phyloP scores from a whole-genome alignment of 177 flowering plant species.

The Telopea speciosissima region DNA sequence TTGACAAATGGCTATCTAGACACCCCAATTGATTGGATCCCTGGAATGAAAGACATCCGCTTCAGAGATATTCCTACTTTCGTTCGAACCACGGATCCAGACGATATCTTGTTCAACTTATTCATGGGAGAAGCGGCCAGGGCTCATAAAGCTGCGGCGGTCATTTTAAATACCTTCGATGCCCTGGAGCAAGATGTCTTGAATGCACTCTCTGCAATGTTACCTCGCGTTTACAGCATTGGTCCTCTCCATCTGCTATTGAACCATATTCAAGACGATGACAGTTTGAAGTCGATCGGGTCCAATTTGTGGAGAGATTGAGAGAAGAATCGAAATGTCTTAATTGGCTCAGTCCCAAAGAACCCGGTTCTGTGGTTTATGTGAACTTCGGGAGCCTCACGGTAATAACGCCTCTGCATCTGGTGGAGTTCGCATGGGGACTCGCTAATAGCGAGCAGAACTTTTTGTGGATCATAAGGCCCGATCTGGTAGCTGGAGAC shows the following conservation, averaged over 20 bases:
- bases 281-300: conserved; percentile 8
- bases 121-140: conserved; percentile 17
- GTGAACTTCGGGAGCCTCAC: conserved; percentile 36
- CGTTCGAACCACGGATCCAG: conserved; percentile 22
- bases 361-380: conserved; percentile 25
- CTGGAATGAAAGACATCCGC: conserved; percentile 25
- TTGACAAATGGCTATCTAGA: conserved; percentile 26
- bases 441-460: conserved; percentile 25
- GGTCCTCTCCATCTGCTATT: conserved; percentile 29
- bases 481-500: conserved; percentile 25
- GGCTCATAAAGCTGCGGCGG: conserved; percentile 17
- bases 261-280: neutral
- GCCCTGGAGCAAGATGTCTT: conserved; percentile 29
- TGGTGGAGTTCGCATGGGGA: conserved; percentile 47
- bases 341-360: conserved; percentile 28
- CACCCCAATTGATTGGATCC: conserved; percentile 22
- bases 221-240: conserved; percentile 23
- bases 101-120: conserved; percentile 22
- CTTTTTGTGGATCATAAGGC: conserved; percentile 38
- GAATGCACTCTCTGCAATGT: conserved; percentile 20
- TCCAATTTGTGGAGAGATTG: conserved; percentile 40
- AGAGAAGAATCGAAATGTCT: conserved; percentile 22
- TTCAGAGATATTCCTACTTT: conserved; percentile 28
- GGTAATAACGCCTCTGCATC: conserved; percentile 21
- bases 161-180: conserved; percentile 43